Base-by-base conservation (phyloP, 495 filamentous ascomycete species). In the Penicillium maclennaniae region DNA sequence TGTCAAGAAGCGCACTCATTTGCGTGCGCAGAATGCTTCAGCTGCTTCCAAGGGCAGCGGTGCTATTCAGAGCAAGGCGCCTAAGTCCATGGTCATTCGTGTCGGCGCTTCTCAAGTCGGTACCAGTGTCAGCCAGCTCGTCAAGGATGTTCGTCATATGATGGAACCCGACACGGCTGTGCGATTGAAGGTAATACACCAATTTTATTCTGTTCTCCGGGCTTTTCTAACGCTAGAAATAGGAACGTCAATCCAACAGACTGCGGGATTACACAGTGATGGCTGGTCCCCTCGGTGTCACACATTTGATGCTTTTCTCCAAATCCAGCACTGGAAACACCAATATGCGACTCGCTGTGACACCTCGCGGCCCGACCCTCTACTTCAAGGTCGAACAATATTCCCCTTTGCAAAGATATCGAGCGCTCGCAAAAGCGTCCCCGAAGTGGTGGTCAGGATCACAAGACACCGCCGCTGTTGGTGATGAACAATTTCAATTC, bases 401-500 rank as follows among this genome's bases (percentile, higher is more conserved):
- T 70, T 92, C 90, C 40, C 40, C 79, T 99, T 4, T 88, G 87
- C 72, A 93, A 92, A 64, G 93, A 99, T 66, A 79, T 99, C 9
- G 80, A 83, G 63, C 87, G 82, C 55, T 83, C 88, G 25, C 77
- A 88, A 73, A 88, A 89, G 65, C 89, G 87, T 61, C 91, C 93
- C 3, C 80, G 82, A 62, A 87, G 83, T 21, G 86, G 86, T 44
- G 85, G 84, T 51, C 91, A 92, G 68, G 89, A 96, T 60, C 93
- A 87, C 64, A 75, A 83, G 43, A 87, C 83, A 23, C 81, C 92
- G 2, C 92, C 92, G 45, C 72, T 97, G 66, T 80, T 98, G 16
- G 95, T 98, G 49, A 97, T 98, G 93, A 99, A 99, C 73, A 96
- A 96, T 66, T 96, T 99, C 71, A 81, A 79, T 31, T 86, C 82